Base-by-base conservation (phyloP, 768 basidiomycete species). In the Kwoniella mangroviensis region DNA sequence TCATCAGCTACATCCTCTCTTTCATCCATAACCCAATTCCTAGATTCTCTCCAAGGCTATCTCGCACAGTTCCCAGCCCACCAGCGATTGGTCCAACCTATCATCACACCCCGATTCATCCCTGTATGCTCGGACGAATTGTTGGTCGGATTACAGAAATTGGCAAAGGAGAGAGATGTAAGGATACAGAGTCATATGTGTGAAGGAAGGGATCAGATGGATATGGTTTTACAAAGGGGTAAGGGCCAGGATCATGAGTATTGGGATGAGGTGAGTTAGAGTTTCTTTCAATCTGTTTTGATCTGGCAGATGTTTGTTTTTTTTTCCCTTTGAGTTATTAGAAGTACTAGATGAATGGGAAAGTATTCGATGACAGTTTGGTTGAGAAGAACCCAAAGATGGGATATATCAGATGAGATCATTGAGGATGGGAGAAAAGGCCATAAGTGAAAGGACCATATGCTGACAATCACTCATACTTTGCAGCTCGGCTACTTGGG, bases 91-190 rank as follows among this genome's bases (percentile, higher is more conserved):
- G 87, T 94, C 4, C 87, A 91, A 67, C 94, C 94, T 0, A 91
- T 95, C 11, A 82, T 96, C 65, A 94, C 94, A 0, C 94, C 94
- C 0, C 88, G 94, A 19, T 96, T 95, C 73, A 90, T 95, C 2
- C 94, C 94, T 1, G 93, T 93, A 0, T 95, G 93, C 79, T 90
- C 92, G 1, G 85, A 91, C 60, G 88, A 87, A 54, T 85, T 94
- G 40, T 86, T 95, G 0, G 70, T 72, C 10, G 90, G 88, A 10
- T 85, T 96, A 0, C 89, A 88, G 3, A 79, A 85, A 9, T 82
- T 94, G 0, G 86, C 89, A 0, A 69, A 82, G 26, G 77, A 81
- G 41, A 79, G 85, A 51, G 81, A 83, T n/a, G 79, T 90, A 10
- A 85, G 86, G 57, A 84, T 93, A 0, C 92, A 94, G 78, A 92